Evolutionary conservation across 768 basidiomycete species (phyloP).

Genomic region (Pholiota microspora): DNA sequence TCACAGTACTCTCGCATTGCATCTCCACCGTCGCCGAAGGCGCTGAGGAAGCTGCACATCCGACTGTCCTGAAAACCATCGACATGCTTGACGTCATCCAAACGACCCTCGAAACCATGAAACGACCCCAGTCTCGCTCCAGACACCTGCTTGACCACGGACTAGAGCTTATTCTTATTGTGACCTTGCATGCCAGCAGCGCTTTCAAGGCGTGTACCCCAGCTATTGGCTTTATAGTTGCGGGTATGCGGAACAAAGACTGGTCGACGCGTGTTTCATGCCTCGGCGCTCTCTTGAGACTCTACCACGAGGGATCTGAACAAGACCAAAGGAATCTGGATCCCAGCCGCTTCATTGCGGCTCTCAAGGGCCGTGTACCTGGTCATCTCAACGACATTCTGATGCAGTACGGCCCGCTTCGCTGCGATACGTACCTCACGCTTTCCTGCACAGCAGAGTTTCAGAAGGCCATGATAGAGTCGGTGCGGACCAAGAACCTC

Average conservation of each 20-base stretch:
- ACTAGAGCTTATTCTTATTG: constrained; percentile 40
- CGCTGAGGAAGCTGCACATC: constrained; percentile 35
- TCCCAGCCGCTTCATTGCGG: constrained; percentile 42
- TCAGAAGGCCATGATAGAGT: constrained; percentile 52
- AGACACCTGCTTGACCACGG: constrained; percentile 48
- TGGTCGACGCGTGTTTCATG: constrained; percentile 50
- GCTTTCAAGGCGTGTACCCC: constrained; percentile 43
- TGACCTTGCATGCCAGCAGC: constrained; percentile 42
- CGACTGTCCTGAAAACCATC: constrained; percentile 35
- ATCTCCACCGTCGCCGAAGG: constrained; percentile 42
- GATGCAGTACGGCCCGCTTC: constrained; percentile 43
- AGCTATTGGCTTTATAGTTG: constrained; percentile 50
- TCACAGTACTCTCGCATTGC: constrained; percentile 53
- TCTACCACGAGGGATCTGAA: constrained; percentile 43
- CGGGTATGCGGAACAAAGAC: constrained; percentile 54
- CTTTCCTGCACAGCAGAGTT: constrained; percentile 40
- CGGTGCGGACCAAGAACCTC: constrained; percentile 45
- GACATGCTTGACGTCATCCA: constrained; percentile 44
- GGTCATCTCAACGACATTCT: constrained; percentile 43
- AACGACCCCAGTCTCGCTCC: constrained; percentile 33
- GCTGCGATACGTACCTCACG: constrained; percentile 47
- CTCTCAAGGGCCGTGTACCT: constrained; percentile 47
- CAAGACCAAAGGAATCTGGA: constrained; percentile 46
- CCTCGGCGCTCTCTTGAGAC: constrained; percentile 51
- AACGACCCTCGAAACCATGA: constrained; percentile 38